These are phyloP conservation scores for Fusarium oxysporum DNA, from an alignment of 2,329 filamentous ascomycete species.

Conservation along the genomic window DNA sequence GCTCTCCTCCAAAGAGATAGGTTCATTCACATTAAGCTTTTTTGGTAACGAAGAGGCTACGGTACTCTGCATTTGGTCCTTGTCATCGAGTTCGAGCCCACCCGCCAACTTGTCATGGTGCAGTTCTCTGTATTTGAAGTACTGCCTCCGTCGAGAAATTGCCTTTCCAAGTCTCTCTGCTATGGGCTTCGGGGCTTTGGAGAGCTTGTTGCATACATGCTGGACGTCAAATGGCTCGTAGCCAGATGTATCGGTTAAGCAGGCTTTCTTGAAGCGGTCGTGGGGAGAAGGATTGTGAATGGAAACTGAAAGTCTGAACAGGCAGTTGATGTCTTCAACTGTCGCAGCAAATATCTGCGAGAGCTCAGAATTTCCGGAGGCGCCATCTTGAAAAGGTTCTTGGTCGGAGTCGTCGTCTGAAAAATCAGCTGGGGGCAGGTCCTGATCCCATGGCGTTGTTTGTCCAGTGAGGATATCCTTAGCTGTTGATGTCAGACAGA, in stretches of 20 bases:
- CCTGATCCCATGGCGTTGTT: not conserved
- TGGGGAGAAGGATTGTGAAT: conserved; percentile 24
- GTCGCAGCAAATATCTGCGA: not conserved
- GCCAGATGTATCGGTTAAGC: fast-evolving
- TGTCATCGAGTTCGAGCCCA: fast-evolving
- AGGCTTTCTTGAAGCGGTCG: not conserved
- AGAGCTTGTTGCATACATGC: not conserved
- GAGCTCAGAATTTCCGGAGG: not conserved
- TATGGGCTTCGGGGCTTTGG: fast-evolving
- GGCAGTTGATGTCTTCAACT: not conserved
- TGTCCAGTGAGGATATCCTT: not conserved
- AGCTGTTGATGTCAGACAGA: not conserved
- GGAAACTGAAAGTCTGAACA: not conserved
- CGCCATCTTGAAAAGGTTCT: fast-evolving
- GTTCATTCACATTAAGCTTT: fast-evolving
- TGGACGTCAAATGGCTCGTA: conserved; percentile 11
- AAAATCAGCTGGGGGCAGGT: fast-evolving
- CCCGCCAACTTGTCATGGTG: not conserved
- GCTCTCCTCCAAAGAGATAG: fast-evolving
- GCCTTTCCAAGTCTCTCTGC: not conserved
- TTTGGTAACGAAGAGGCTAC: not conserved
- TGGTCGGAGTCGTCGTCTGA: fast-evolving
- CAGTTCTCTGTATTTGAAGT: conserved; percentile 19
- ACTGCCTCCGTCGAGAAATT: not conserved
- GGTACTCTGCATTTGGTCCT: not conserved